Percentiles rank a stretch among this genome's conserved stretches.
These are phyloP conservation scores for Aschersonia sp. DNA, from an alignment of 2,329 filamentous ascomycete species.

Conservation along the genomic window DNA sequence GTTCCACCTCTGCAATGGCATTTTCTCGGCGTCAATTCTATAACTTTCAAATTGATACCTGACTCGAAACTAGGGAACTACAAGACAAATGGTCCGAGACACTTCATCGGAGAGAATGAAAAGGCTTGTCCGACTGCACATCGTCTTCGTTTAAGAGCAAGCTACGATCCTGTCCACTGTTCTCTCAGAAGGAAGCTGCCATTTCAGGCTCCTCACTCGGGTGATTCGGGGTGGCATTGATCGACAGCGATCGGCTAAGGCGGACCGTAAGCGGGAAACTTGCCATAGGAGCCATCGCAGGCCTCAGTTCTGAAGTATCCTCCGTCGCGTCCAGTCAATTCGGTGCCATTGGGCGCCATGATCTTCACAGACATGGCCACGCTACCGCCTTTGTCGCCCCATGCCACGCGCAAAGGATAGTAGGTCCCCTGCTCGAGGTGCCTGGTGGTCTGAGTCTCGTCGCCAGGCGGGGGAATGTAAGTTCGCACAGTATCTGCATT, in stretches of 20 bases:
- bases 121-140: neutral
- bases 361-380: conserved; percentile 6
- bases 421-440: conserved; percentile 5
- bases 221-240: neutral
- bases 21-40: neutral
- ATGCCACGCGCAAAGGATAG: conserved; percentile 5
- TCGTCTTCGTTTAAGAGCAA: neutral
- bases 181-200: neutral
- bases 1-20: neutral
- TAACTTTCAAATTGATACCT: neutral
- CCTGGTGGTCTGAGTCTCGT: conserved; percentile 4
- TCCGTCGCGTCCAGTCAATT: conserved; percentile 5
- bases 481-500: conserved; percentile 6
- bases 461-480: conserved; percentile 6
- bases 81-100: neutral
- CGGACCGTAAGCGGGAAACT: conserved; percentile 5
- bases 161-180: neutral
- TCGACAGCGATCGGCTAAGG: neutral
- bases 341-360: conserved; percentile 4
- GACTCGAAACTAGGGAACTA: neutral
- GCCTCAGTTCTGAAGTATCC: conserved; percentile 6
- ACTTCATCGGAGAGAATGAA: neutral
- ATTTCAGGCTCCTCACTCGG: too few species aligned
- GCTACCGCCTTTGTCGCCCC: conserved; percentile 5
- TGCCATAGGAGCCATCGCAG: conserved; percentile 5